Evolutionary conservation across 768 basidiomycete genomes (phyloP), one percentile per base, ranked within the genome.

Genomic region (Boletus edulis): DNA sequence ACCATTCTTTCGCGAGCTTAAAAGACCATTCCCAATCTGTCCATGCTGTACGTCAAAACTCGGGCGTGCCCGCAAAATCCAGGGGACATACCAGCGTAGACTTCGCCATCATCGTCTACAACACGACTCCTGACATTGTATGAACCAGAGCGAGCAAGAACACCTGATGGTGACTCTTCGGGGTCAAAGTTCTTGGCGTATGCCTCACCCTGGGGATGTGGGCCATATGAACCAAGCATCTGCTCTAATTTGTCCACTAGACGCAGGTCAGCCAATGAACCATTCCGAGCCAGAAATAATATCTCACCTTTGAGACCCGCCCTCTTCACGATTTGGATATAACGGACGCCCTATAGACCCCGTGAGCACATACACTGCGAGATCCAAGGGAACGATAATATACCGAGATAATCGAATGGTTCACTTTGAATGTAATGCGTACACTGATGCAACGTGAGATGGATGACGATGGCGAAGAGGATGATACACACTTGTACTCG

Each of bases 151-250:
- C 96, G 89, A 49, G 92, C 94, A 20, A 97, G 47, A 76, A 91
- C 75, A 14, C 96, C 96, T 41, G 89, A 88, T 1, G 86, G 83
- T 17, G 84, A 81, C 60, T 83, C 80, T 54, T 89, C 88, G 1
- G 84, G 72, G 5, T 86, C 86, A 70, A 94, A 91, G 63, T 86
- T 81, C 73, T 92, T 93, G 61, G 64, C 73, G 65, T 94, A 89
- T 6, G 89, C 67, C 24, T 85, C 77, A 34, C 80, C 83, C 3
- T 76, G 62, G n/a, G 85, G 76, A 52, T 79, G 75, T 17, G 93
- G 91, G 3, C 91, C 89, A 69, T 94, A 97, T 4, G 92, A 94
- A 17, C 96, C 96, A 20, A 98, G 81, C 96, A 98, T 98, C 62
- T 89, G 82, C 67, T 95, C 93, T 63, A 91, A 69, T 71, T 89